Conservation (phyloP, 1,284 basidiomycete genomes). For the Spongiforma sp. region DNA sequence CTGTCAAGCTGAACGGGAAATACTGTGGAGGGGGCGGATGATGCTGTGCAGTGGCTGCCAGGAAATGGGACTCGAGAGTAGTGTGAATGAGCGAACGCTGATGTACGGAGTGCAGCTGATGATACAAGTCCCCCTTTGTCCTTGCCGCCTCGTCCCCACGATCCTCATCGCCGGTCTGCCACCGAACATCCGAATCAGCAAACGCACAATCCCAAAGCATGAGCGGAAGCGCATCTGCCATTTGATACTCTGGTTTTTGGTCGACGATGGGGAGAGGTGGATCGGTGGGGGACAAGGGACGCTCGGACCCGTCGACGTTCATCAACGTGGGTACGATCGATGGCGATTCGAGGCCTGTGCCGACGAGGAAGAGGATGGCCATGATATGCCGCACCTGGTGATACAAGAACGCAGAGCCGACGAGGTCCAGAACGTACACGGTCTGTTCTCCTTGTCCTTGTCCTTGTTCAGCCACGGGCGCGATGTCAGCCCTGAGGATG, state of each 20-base stretch:
- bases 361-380: conserved; percentile 90
- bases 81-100: conserved; percentile 63
- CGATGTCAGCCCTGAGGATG: conserved; percentile 71
- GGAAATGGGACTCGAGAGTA: conserved; percentile 67
- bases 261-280: conserved; percentile 54
- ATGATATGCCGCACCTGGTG: conserved; percentile 99
- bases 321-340: conserved; percentile 77
- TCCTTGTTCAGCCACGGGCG: conserved; percentile 36
- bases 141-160: conserved; percentile 36
- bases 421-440: conserved; percentile 84
- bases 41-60: conserved; percentile 54
- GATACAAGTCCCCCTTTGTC: conserved; percentile 47
- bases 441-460: conserved; percentile 26
- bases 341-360: conserved; percentile 80
- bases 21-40: conserved; percentile 45
- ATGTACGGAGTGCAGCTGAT: conserved; percentile 63
- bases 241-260: conserved; percentile 89
- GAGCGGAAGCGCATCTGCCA: conserved; percentile 91
- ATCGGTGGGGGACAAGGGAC: conserved; percentile 34
- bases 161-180: conserved; percentile 66
- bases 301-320: conserved; percentile 56
- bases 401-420: conserved; percentile 92
- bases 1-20: conserved; percentile 41
- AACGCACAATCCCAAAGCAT: conserved; percentile 95
- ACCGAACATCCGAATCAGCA: conserved; percentile 66